phyloP scores from a whole-genome alignment of 2,329 filamentous ascomycete genomes.

The Fusarium sp. region DNA sequence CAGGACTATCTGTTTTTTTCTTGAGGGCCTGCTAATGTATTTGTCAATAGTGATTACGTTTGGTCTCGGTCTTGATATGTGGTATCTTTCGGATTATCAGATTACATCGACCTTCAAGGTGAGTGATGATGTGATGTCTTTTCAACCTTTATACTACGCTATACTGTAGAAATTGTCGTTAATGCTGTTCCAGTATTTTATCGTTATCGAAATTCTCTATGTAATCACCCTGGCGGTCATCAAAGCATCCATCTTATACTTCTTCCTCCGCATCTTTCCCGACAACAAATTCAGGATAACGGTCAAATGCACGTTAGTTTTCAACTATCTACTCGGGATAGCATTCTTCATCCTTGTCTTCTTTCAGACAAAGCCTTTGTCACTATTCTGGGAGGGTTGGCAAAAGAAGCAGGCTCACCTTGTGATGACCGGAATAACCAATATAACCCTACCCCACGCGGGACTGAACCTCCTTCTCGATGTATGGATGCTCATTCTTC shows the following conservation, averaged over 20 bases:
- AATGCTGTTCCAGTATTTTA: neutral
- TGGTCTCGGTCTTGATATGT: slow-evolving; percentile 27
- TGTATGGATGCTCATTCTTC: slow-evolving; percentile 32
- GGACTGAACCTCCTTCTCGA: slow-evolving; percentile 16
- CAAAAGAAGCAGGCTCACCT: slow-evolving; percentile 4
- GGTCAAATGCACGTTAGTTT: slow-evolving; percentile 7
- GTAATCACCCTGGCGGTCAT: neutral
- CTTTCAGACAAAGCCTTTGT: slow-evolving; percentile 11
- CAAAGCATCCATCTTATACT: slow-evolving; percentile 21
- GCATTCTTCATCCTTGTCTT: neutral
- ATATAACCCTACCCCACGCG: slow-evolving; percentile 11
- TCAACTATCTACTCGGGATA: neutral
- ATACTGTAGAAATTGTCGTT: neutral
- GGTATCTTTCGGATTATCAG: slow-evolving; percentile 12
- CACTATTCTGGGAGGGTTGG: slow-evolving; percentile 27
- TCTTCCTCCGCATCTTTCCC: slow-evolving; percentile 30
- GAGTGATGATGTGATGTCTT: no score
- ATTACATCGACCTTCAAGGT: slow-evolving; percentile 14
- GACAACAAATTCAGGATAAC: slow-evolving; percentile 15
- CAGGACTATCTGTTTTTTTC: rapidly evolving
- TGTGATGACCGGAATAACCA: neutral
- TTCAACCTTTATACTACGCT: neutral
- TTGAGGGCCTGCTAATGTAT: neutral
- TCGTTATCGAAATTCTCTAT: slow-evolving; percentile 7
- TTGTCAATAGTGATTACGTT: neutral